Conservation (phyloP, 352 stramenopile genomes). For the Phytopythium oedochilum region DNA sequence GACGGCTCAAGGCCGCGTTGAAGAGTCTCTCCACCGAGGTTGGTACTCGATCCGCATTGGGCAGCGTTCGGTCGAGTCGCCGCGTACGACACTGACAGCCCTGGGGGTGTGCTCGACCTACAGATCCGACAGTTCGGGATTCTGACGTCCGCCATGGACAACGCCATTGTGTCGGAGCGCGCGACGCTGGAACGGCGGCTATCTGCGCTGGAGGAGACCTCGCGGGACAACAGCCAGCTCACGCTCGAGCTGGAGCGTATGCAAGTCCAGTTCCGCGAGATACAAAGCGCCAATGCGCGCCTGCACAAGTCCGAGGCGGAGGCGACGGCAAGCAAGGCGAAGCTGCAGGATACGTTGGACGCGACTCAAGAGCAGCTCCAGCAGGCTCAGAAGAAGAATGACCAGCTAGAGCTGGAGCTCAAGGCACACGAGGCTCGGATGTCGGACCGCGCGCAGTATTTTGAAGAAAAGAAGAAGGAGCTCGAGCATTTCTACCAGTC, state of each 20-base stretch:
- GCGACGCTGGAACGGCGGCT: constrained; percentile 28
- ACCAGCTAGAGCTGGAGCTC: constrained; percentile 56
- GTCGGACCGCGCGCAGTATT: constrained; percentile 42
- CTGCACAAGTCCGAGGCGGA: constrained; percentile 37
- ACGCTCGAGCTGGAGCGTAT: constrained; percentile 35
- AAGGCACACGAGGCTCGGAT: constrained; percentile 41
- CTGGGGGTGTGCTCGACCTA: no score
- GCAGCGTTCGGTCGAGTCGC: no score
- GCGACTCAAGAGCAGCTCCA: constrained; percentile 51
- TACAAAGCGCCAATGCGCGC: constrained; percentile 25
- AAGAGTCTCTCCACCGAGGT: constrained; percentile 33
- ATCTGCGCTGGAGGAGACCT: constrained; percentile 25
- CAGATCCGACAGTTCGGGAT: constrained; percentile 35
- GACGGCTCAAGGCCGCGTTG: constrained; percentile 43
- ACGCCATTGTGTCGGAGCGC: constrained; percentile 27
- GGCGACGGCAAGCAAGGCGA: constrained; percentile 16
- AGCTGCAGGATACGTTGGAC: constrained; percentile 28
- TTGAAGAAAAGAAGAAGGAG: constrained; percentile 66
- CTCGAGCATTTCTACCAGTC: constrained; percentile 57
- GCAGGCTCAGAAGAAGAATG: constrained; percentile 44
- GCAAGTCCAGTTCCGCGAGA: constrained; percentile 17
- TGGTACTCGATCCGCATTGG: no score
- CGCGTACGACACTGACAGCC: no score
- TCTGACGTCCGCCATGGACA: constrained; percentile 22
- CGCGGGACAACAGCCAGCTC: constrained; percentile 27